Evolutionary conservation across 1,139 yeast species (phyloP), one percentile per base, ranked within the genome.

Genomic region (Zhuliangozyma blackwelliae): DNA sequence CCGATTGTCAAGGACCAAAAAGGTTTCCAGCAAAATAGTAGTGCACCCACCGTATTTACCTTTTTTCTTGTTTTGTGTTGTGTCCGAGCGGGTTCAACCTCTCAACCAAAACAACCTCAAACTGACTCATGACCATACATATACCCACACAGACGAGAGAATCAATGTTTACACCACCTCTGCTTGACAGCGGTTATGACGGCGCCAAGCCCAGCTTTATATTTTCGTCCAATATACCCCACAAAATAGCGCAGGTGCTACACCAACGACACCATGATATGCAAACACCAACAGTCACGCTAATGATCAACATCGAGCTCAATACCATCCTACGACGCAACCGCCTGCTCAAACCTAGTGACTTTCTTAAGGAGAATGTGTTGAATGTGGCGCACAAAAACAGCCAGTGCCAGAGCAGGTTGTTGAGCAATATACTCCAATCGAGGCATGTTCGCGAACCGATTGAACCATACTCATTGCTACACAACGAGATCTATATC

Each of bases 181-280:
- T 3, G 3, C 10, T 22, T 7, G 23, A 6, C 23, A 22, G 23
- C 5, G 31, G 42, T 27, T 46, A 43, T 29, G 71, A 67, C 47
- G 51, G 56, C 5, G 50, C 59, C 36, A 62, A 60, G 42, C 75
- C 75, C 28, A 68, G 66, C 46, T 63, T 68, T 40, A 50, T 69
- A 23, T 65, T 64, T 41, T 58, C 68, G 6, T 65, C 72, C 10
- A 67, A 68, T 40, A 59, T 69, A 8, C 54, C 59, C 0, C 52
- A 51, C 21, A 54, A 53, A 37, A 47, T 59, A 5, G 31, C 33
- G 5, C 38, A 34, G 9, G 37, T 54, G 29, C 22, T n/a, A 25
- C 23, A 20, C 10, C 32, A 32, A 32, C 13, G 25, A 32, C 12
- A 13, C 3, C 27, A n/a, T 12, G 29, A 31, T 19, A 20, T 13